Evolutionary conservation across 176 grass and related monocot species (phyloP).

Genomic region (Phoenix roebelenii): DNA sequence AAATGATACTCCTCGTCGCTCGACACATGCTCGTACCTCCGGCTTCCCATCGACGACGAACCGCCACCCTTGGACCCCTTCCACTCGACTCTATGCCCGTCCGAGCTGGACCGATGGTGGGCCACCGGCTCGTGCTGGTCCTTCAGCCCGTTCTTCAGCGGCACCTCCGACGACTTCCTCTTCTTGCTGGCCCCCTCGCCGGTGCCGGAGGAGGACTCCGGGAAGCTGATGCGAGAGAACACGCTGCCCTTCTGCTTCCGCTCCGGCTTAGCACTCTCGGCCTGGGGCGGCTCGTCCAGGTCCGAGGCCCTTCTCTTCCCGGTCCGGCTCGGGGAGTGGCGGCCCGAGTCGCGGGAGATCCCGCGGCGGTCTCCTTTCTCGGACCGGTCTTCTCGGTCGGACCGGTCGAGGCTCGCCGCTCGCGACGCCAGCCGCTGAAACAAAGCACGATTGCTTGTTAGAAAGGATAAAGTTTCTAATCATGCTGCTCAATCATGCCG

Average conservation of each 20-base stretch:
- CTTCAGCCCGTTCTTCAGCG: slow-evolving; percentile 18
- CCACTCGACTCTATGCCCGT: slow-evolving; percentile 1
- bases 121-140: slow-evolving; percentile 4
- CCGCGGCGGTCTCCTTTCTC: slow-evolving; percentile 10
- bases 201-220: slow-evolving; percentile 24
- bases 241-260: slow-evolving; percentile 72
- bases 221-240: slow-evolving; percentile 93
- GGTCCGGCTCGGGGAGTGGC: slow-evolving; percentile 41
- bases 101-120: slow-evolving; percentile 1
- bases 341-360: slow-evolving; percentile 20
- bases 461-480: too few species aligned
- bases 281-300: slow-evolving; percentile 30
- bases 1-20: slow-evolving; percentile 86
- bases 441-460: background rate
- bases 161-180: slow-evolving; percentile 39
- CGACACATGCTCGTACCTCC: slow-evolving; percentile 16
- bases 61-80: background rate
- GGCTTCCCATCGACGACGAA: background rate
- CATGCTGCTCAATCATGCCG: too few species aligned
- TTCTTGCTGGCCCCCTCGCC: slow-evolving; percentile 32
- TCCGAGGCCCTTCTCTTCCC: slow-evolving; percentile 63
- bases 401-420: slow-evolving; percentile 17
- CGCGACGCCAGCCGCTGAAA: slow-evolving; percentile 33
- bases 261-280: slow-evolving; percentile 15
- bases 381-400: slow-evolving; percentile 21